Percentiles rank a stretch among this genome's conserved stretches.
These are phyloP conservation scores for Microsporum canis DNA, from an alignment of 2,329 filamentous ascomycete species.

Conservation along the genomic window DNA sequence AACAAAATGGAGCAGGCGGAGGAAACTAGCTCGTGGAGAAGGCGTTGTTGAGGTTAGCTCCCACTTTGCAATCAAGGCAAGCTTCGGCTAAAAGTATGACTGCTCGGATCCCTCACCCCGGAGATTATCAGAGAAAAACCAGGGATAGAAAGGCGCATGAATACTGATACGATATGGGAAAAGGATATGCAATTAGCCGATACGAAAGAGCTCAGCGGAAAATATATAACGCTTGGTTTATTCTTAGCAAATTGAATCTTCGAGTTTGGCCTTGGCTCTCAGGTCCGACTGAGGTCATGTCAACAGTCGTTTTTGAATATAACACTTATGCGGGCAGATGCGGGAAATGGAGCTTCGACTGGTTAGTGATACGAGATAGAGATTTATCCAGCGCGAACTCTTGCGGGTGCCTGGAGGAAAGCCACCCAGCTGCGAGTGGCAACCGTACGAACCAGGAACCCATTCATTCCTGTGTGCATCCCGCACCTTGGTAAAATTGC, in stretches of 20 bases:
- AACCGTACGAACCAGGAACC: not conserved
- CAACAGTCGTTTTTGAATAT: not conserved
- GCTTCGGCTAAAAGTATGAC: not conserved
- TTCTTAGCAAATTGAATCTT: conserved; percentile 1
- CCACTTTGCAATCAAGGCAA: not conserved
- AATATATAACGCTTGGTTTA: not conserved
- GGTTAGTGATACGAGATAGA: conserved; percentile 2
- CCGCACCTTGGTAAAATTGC: not conserved
- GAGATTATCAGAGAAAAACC: conserved; percentile 2
- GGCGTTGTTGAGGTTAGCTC: not conserved
- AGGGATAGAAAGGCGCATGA: not conserved
- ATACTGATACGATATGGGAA: not conserved
- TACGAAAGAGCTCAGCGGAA: not conserved
- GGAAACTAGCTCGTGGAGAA: not conserved
- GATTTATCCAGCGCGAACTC: not conserved
- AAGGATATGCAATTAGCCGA: conserved; percentile 2
- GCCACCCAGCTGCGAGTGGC: not conserved
- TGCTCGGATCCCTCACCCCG: conserved; percentile 1
- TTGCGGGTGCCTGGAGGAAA: not conserved
- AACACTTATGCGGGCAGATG: not conserved
- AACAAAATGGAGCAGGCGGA: not conserved
- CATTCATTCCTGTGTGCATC: not conserved
- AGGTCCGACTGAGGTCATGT: not conserved
- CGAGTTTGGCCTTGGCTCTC: not conserved
- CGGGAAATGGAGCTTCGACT: not conserved